A percentile compares a stretch with the other conserved stretches of the same genome.
Evolutionary conservation across 2,329 filamentous ascomycete species (phyloP).

Genomic region (Hymenotorrendiella dingleyae): DNA sequence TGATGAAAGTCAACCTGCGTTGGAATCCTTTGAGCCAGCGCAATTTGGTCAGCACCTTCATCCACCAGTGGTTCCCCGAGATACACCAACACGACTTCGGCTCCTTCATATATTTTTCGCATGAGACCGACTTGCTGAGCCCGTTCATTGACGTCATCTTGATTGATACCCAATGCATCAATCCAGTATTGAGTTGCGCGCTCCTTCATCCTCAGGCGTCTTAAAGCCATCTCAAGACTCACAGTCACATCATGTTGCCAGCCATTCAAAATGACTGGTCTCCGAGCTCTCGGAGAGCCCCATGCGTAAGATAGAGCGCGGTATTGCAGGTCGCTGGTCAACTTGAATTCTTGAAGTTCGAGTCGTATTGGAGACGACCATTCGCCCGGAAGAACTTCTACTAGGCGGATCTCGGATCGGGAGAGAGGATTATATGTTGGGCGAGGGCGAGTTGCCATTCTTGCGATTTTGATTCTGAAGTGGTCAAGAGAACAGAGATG

Average conservation of each 20-base stretch:
- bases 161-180: slow-evolving; percentile 7
- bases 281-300: background rate
- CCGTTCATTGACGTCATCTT: slow-evolving; percentile 5
- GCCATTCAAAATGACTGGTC: slow-evolving; percentile 3
- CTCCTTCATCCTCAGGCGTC: slow-evolving; percentile 2
- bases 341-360: background rate
- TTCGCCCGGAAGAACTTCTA: background rate
- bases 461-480: too few species aligned
- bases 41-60: background rate
- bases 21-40: background rate
- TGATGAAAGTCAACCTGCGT: background rate
- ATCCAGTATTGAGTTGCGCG: background rate
- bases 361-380: background rate
- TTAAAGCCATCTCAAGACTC: slow-evolving; percentile 9
- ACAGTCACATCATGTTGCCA: background rate
- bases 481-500: too few species aligned
- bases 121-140: slow-evolving; percentile 9
- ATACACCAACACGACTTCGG: slow-evolving; percentile 4
- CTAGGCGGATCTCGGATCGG: background rate
- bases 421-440: background rate
- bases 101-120: slow-evolving; percentile 6
- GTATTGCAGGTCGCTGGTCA: slow-evolving; percentile 1
- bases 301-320: slow-evolving; percentile 13
- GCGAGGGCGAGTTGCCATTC: too few species aligned
- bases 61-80: slow-evolving; percentile 6